These are phyloP conservation scores for Terfezia claveryi DNA, from an alignment of 495 filamentous ascomycete species.

Conservation along the genomic window DNA sequence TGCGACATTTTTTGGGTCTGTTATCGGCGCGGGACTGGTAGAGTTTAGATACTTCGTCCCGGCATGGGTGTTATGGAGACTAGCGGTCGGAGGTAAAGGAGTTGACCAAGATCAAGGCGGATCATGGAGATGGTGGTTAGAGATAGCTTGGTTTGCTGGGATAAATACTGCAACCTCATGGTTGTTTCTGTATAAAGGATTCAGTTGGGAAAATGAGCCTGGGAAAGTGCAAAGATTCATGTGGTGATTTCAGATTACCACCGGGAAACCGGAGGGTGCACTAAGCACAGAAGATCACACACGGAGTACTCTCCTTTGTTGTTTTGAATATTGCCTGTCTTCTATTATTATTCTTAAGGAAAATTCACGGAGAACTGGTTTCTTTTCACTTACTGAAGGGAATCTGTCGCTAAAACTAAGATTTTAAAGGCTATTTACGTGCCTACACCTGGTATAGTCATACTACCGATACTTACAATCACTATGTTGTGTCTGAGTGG, in stretches of 20 bases:
- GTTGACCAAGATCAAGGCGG: slow-evolving; percentile 3
- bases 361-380: no score
- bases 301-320: no score
- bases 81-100: slow-evolving; percentile 39
- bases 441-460: no score
- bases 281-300: no score
- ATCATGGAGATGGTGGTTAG: slow-evolving; percentile 32
- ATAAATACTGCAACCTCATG: slow-evolving; percentile 58
- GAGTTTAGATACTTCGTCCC: slow-evolving; percentile 89
- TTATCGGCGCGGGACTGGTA: slow-evolving; percentile 74
- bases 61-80: slow-evolving; percentile 82
- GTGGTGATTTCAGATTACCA: slow-evolving; percentile 35
- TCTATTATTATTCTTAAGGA: no score
- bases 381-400: no score
- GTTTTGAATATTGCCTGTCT: no score
- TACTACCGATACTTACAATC: no score
- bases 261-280: no score
- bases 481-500: no score
- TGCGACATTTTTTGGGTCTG: slow-evolving; percentile 44
- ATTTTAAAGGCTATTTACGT: no score
- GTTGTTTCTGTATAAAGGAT: slow-evolving; percentile 57
- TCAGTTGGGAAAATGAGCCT: slow-evolving; percentile 59
- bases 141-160: slow-evolving; percentile 55
- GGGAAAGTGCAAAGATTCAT: slow-evolving; percentile 76
- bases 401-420: no score